A percentile compares a stretch with the other conserved stretches of the same genome.
phyloP scores from a whole-genome alignment of 495 filamentous ascomycete species.

The Aspergillus bertholletiae region DNA sequence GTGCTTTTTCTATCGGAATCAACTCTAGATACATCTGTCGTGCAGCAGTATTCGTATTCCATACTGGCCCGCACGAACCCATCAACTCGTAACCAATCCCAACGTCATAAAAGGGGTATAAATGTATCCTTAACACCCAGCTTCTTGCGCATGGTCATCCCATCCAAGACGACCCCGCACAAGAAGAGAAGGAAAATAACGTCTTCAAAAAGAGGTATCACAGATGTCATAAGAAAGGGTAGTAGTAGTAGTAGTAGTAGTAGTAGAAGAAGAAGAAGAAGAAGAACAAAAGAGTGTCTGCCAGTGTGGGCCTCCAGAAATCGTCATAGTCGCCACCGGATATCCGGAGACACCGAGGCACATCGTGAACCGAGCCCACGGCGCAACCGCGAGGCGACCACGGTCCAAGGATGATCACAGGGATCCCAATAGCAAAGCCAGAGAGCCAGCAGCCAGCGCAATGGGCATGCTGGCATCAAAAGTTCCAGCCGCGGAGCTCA shows the following conservation, averaged over 20 bases:
- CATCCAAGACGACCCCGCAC: conserved; percentile 16
- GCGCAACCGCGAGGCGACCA: too few species aligned
- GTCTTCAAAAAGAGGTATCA: conserved; percentile 3
- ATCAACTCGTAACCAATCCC: conserved; percentile 32
- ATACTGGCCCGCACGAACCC: too few species aligned
- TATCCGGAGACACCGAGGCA: too few species aligned
- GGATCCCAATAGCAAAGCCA: conserved; percentile 37
- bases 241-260: too few species aligned
- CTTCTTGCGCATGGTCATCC: conserved; percentile 11
- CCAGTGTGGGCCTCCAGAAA: neutral
- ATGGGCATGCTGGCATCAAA: conserved; percentile 27
- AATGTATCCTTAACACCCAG: conserved; percentile 22
- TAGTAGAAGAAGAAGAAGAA: conserved; percentile 20
- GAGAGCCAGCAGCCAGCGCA: conserved; percentile 34
- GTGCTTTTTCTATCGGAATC: neutral
- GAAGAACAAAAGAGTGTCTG: neutral
- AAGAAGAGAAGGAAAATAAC: conserved; percentile 12
- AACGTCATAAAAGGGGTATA: conserved; percentile 31
- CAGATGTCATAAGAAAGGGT: too few species aligned
- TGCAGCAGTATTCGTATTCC: too few species aligned
- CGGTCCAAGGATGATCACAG: conserved; percentile 17
- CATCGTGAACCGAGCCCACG: too few species aligned
- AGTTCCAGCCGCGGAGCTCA: conserved; percentile 18
- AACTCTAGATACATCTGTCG: neutral
- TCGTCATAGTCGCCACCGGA: neutral